Base-by-base conservation (phyloP, 805 yeast species). In the Suhomyces xylopsoci region DNA sequence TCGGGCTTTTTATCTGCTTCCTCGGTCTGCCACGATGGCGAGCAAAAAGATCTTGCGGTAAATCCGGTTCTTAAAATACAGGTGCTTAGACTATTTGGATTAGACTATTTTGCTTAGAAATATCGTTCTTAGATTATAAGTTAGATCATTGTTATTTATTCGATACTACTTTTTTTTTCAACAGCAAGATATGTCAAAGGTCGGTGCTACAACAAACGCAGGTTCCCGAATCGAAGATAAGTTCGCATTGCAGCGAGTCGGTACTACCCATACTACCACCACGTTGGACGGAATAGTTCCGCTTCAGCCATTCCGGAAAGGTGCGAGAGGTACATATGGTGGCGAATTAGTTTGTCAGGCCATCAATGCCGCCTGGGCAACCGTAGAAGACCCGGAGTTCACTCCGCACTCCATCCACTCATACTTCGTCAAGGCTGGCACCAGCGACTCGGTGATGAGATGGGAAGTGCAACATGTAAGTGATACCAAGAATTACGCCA, bases 381-480 rank as follows among this genome's bases (percentile, higher is more conserved):
- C 67, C 24, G 58, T 67, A 4, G 49, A 49, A 3, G 68, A 58
- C 40, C 47, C 54, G n/a, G 64, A 58, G 7, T 58, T 63, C 44
- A 55, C 61, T 42, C 63, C 69, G 19, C 65, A 67, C 48, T 62
- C 66, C n/a, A 55, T 67, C 38, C 71, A 67, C 50, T 53, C 60
- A 20, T 66, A 65, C 57, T 67, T 67, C 48, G 54, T 67, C 47
- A 62, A 62, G 46, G 70, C 70, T 2, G 70, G 70, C 0, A 53
- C 50, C 48, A 44, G 47, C 34, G 58, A 57, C 8, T 47, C 60
- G 25, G 61, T 56, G 19, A 63, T 66, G 58, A 57, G 64, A 26
- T 67, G 67, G 58, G 69, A 62, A 50, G 69, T 66, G 22, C 54
- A 55, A 6, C 50, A 41, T 6, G 54, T 58, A 45, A 61, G 60